Evolutionary conservation across 2,329 filamentous ascomycete species (phyloP), one percentile per base, ranked within the genome.

Genomic region (Penicillium sp.): DNA sequence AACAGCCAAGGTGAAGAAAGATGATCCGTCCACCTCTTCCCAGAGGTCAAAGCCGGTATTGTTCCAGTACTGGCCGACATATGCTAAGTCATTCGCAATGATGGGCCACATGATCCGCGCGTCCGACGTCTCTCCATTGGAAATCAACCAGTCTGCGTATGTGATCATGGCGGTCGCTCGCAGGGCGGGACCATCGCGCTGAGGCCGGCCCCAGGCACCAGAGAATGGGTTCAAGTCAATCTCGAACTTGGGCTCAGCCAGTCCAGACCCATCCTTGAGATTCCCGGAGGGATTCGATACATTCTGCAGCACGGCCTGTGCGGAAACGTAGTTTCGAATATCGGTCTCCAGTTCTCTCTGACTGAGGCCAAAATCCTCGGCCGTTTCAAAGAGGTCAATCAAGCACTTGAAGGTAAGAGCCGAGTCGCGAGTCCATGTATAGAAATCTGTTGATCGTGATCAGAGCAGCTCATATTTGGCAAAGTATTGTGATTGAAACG

Each of bases 11-110:
- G 90, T 93, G 75, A 93, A 94, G 79, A 92, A 94, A 2, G 89
- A 91, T 27, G 85, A 87, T 41, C 89, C 89, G 27, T 82, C 79
- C 14, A 92, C 85, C 72, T 94, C 90, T 72, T 94, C 91, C 91
- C 90, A 94, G 2, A 95, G 82, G 72, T 95, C 91, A 66, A 87
- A 94, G 3, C 79, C 80, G 4, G 79, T 81, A 16, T 60, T 24
- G 59, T 82, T 84, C 76, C 80, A 82, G 59, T 73, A 70, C 49
- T 71, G 64, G 9, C 66, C 58, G 16, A 91, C 85, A 62, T 93
- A 94, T 49, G 81, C 80, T 40, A 95, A 80, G 66, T 94, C 91
- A 66, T 91, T 92, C 50, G 81, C 79, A 43, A 92, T 84, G 56
- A 93, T 79, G 4, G 89, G 90, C 89, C 89, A 92, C 52, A 89